Conservation (phyloP, 2,329 filamentous ascomycete species). For the Trichoderma sp. region DNA sequence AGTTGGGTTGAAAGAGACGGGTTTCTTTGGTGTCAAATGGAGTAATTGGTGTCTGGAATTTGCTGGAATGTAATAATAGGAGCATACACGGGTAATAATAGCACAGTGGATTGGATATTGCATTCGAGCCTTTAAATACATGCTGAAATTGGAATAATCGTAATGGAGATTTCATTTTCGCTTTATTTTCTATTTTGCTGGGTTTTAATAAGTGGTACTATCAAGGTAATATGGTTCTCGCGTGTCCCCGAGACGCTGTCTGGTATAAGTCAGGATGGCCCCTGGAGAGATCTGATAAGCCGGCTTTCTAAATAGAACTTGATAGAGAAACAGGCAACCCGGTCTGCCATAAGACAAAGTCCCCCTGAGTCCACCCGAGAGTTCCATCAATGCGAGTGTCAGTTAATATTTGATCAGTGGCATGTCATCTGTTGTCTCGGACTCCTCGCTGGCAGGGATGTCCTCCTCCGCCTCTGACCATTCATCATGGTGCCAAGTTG, state of each 20-base stretch:
- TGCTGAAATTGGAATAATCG: background rate
- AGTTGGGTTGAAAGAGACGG: background rate
- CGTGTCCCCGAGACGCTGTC: too few relatives aligned
- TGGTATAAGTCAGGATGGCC: background rate
- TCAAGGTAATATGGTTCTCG: background rate
- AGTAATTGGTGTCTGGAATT: background rate
- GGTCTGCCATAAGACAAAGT: background rate
- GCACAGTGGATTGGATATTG: background rate
- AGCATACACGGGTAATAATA: background rate
- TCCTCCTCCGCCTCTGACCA: background rate
- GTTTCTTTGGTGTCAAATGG: background rate
- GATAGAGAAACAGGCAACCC: background rate
- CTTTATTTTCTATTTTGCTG: background rate
- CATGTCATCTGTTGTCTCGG: background rate
- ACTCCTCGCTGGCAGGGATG: too few relatives aligned
- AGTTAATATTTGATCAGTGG: slow-evolving; percentile 18
- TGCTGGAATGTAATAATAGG: background rate
- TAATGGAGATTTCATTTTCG: background rate
- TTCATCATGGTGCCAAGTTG: background rate
- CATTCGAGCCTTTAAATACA: background rate
- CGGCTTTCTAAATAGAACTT: background rate
- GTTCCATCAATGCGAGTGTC: background rate
- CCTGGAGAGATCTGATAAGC: background rate
- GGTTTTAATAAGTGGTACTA: background rate
- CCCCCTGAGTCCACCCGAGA: too few relatives aligned